Evolutionary conservation across 345 rosid species (phyloP).

Genomic region (Rhizophora apiculata): DNA sequence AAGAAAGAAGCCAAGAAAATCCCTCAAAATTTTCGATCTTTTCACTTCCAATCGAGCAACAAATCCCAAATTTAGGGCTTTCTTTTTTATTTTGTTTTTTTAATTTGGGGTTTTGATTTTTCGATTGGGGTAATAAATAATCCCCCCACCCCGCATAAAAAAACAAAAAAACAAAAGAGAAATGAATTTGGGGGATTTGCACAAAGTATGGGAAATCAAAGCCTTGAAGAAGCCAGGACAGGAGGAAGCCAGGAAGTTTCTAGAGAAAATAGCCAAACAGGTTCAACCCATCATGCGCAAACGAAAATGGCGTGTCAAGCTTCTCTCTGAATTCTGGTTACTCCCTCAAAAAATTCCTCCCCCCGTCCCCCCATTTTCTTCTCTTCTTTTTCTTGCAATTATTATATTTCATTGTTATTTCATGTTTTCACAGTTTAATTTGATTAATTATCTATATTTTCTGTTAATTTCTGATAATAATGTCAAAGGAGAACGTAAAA

Average conservation of each 20-base stretch:
- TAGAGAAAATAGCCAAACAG: conserved; percentile 62
- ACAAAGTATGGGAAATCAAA: conserved; percentile 72
- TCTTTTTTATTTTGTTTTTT: not conserved
- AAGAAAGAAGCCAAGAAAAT: too few relatives aligned
- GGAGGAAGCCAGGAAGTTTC: conserved; percentile 64
- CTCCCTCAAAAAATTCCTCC: not conserved
- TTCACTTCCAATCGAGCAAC: not conserved
- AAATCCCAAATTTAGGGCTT: not conserved
- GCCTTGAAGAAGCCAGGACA: conserved; percentile 60
- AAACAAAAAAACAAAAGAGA: not conserved
- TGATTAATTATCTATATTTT: too few relatives aligned
- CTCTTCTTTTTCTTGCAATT: not conserved
- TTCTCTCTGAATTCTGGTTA: conserved; percentile 48
- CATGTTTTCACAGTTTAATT: too few relatives aligned
- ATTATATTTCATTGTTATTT: not conserved
- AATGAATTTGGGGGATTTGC: conserved; percentile 41
- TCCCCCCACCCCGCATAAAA: not conserved
- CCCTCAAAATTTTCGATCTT: not conserved
- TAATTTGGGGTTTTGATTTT: conserved; percentile 1
- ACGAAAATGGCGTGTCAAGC: conserved; percentile 53
- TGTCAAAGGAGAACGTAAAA: not conserved
- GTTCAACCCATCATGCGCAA: conserved; percentile 61
- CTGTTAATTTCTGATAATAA: too few relatives aligned
- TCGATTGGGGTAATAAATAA: too few relatives aligned
- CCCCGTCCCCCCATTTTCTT: too few relatives aligned